These are phyloP conservation scores for Ogataea angusta DNA, from an alignment of 805 yeast genomes.

Conservation along the genomic window DNA sequence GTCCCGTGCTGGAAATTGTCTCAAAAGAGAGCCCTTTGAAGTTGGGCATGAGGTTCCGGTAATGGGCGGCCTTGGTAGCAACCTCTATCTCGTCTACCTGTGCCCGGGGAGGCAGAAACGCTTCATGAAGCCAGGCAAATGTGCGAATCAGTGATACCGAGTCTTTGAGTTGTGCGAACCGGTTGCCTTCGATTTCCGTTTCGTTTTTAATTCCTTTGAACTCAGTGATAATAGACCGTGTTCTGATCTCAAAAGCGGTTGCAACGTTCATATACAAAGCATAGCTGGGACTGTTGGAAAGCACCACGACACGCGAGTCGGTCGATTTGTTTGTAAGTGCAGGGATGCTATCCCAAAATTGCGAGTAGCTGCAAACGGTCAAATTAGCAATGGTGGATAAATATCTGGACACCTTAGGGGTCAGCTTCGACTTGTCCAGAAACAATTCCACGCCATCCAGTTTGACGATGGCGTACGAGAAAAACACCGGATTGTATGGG, in stretches of 20 bases:
- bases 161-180: conserved; percentile 76
- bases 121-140: conserved; percentile 78
- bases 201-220: conserved; percentile 75
- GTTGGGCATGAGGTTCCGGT: conserved; percentile 39
- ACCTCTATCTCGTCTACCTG: conserved; percentile 58
- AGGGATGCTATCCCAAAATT: conserved; percentile 56
- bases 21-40: conserved; percentile 72
- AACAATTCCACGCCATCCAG: conserved; percentile 37
- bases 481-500: conserved; percentile 83
- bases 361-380: conserved; percentile 47
- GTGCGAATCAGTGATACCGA: conserved; percentile 73
- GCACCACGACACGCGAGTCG: conserved; percentile 12
- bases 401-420: conserved; percentile 20
- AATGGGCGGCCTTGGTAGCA: conserved; percentile 48
- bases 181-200: conserved; percentile 69
- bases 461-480: conserved; percentile 55
- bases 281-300: conserved; percentile 29
- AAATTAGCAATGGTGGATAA: conserved; percentile 26
- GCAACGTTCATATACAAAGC: conserved; percentile 29
- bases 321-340: conserved; percentile 13
- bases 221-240: conserved; percentile 41
- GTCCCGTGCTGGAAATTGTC: conserved; percentile 72
- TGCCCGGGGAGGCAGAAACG: conserved; percentile 28
- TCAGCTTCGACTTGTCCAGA: conserved; percentile 41
- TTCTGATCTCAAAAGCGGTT: conserved; percentile 17